These are phyloP conservation scores for Cenococcum geophilum DNA, from an alignment of 495 filamentous ascomycete species.

Conservation along the genomic window DNA sequence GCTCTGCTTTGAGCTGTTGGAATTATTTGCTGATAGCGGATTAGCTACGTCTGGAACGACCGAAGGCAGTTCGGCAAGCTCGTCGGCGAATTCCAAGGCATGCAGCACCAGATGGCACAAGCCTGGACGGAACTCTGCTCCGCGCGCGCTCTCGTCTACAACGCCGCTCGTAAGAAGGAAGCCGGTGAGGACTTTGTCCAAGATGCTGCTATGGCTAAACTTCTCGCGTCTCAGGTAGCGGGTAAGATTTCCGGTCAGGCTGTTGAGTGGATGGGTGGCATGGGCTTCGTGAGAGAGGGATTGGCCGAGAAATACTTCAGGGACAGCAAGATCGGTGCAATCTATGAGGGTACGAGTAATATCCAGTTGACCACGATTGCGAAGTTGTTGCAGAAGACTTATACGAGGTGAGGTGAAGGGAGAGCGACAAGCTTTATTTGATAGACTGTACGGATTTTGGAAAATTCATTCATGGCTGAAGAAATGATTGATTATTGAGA, in stretches of 20 bases:
- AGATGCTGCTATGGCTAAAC: conserved; percentile 97
- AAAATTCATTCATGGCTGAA: no score
- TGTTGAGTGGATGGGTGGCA: conserved; percentile 98
- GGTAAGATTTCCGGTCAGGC: conserved; percentile 78
- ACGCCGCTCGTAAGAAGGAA: conserved; percentile 97
- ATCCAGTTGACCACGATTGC: conserved; percentile 90
- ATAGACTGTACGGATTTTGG: no score
- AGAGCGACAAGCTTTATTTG: not conserved
- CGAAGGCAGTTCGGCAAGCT: conserved; percentile 92
- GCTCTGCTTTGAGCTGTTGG: not conserved
- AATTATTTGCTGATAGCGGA: conserved; percentile 4
- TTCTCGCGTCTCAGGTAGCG: conserved; percentile 90
- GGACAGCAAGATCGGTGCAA: conserved; percentile 97
- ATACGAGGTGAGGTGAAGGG: conserved; percentile 50
- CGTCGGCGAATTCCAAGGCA: conserved; percentile 94
- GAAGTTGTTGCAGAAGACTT: conserved; percentile 86
- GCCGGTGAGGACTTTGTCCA: conserved; percentile 88
- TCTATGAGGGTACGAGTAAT: conserved; percentile 92
- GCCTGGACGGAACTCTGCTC: conserved; percentile 89
- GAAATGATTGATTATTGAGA: no score
- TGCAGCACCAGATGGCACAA: conserved; percentile 98
- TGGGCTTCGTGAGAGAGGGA: conserved; percentile 93
- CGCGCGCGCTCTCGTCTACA: conserved; percentile 88
- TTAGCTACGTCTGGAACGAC: conserved; percentile 88
- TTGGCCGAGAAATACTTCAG: conserved; percentile 97